Evolutionary conservation across 768 basidiomycete genomes (phyloP).

Genomic region (Lentinula detonsa): DNA sequence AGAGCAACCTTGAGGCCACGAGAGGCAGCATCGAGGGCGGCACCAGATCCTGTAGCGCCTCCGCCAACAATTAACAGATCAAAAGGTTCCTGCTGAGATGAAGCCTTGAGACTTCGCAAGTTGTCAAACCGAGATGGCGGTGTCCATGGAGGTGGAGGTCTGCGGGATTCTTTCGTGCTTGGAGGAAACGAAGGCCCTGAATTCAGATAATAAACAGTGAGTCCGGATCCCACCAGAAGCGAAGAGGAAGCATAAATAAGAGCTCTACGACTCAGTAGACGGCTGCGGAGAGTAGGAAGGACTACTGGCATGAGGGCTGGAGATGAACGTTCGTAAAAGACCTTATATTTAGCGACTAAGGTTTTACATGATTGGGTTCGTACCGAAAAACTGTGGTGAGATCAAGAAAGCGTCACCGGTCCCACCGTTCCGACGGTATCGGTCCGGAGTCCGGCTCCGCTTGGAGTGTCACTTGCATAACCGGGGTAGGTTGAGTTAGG

Average conservation of each 20-base stretch:
- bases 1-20: slow-evolving; percentile 89
- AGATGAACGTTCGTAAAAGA: slow-evolving; percentile 1
- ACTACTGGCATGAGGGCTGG: background rate
- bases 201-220: slow-evolving; percentile 67
- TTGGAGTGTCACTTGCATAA: background rate
- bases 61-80: slow-evolving; percentile 88
- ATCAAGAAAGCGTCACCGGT: background rate
- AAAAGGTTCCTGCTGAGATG: slow-evolving; percentile 49
- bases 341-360: background rate
- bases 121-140: slow-evolving; percentile 67
- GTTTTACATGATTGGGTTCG: background rate
- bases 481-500: too few relatives aligned
- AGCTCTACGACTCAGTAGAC: slow-evolving; percentile 1
- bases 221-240: slow-evolving; percentile 35
- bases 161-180: slow-evolving; percentile 59
- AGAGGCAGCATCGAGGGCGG: slow-evolving; percentile 93
- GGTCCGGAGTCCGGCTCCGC: background rate
- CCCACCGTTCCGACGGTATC: background rate
- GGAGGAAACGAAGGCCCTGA: slow-evolving; percentile 65
- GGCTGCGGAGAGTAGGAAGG: background rate
- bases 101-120: slow-evolving; percentile 50
- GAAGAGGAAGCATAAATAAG: slow-evolving; percentile 2
- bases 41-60: slow-evolving; percentile 93
- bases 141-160: slow-evolving; percentile 75
- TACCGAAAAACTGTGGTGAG: background rate